Evolutionary conservation across 1,284 basidiomycete species (phyloP).

Genomic region (Flammula alnicola): DNA sequence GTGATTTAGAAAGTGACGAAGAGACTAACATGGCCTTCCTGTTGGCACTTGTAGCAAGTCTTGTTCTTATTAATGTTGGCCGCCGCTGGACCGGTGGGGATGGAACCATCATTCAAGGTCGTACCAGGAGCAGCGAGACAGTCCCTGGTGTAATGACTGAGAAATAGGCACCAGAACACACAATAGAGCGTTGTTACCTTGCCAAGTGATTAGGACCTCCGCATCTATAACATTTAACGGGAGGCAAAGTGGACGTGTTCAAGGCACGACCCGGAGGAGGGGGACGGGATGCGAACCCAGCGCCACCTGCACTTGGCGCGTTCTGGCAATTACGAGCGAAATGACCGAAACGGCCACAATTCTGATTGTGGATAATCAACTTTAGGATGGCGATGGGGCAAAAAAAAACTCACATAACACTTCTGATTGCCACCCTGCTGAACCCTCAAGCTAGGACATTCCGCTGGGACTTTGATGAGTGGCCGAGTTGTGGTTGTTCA

Average conservation of each 20-base stretch:
- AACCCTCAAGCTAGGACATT: slow-evolving; percentile 83
- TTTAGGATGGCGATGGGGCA: slow-evolving; percentile 15
- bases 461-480: slow-evolving; percentile 48
- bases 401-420: slow-evolving; percentile 70
- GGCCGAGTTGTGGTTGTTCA: slow-evolving; percentile 2
- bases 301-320: slow-evolving; percentile 44
- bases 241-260: slow-evolving; percentile 77
- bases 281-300: slow-evolving; percentile 63
- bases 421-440: slow-evolving; percentile 70
- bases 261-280: slow-evolving; percentile 74
- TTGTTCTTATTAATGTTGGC: slow-evolving; percentile 61
- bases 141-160: slow-evolving; percentile 51
- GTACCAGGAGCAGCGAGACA: slow-evolving; percentile 76
- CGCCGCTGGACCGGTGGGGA: slow-evolving; percentile 45
- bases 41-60: slow-evolving; percentile 86
- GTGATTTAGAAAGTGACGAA: not conserved
- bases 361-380: slow-evolving; percentile 40
- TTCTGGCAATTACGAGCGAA: slow-evolving; percentile 77
- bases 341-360: slow-evolving; percentile 80
- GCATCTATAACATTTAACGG: slow-evolving; percentile 83
- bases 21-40: slow-evolving; percentile 74
- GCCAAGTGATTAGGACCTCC: slow-evolving; percentile 85
- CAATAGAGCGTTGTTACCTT: slow-evolving; percentile 46
- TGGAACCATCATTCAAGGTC: slow-evolving; percentile 45
- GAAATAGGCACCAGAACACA: slow-evolving; percentile 3